Conservation (phyloP, 805 yeast species). For the Kurtzmaniella cleridarum region DNA sequence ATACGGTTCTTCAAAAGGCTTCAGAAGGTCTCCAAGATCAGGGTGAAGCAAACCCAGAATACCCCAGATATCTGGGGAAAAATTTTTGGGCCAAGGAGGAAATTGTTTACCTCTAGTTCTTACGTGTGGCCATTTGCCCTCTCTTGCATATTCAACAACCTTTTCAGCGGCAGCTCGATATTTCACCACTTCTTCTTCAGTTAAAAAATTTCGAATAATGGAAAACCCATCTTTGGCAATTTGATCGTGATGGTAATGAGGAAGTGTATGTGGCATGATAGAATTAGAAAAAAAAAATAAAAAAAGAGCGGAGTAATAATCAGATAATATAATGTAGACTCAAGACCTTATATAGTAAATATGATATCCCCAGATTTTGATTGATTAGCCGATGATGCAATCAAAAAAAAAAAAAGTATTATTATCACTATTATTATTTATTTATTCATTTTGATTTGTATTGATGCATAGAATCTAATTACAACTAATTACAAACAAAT, state of each 20-base stretch:
- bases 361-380: too few relatives aligned
- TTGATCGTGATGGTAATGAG: conserved; percentile 28
- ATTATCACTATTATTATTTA: too few relatives aligned
- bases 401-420: too few relatives aligned
- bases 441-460: too few relatives aligned
- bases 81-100: conserved; percentile 53
- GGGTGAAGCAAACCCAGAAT: conserved; percentile 45
- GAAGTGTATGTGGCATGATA: conserved; percentile 7
- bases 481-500: too few relatives aligned
- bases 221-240: conserved; percentile 33
- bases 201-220: conserved; percentile 34
- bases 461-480: too few relatives aligned
- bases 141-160: conserved; percentile 37
- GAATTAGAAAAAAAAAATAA: neutral
- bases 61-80: conserved; percentile 51
- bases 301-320: neutral
- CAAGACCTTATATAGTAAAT: too few relatives aligned
- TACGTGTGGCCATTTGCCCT: conserved; percentile 45
- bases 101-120: conserved; percentile 49
- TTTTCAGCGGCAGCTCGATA: conserved; percentile 32
- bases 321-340: too few relatives aligned
- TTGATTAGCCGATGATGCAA: too few relatives aligned
- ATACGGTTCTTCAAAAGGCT: conserved; percentile 37
- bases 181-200: conserved; percentile 31
- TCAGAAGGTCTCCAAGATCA: conserved; percentile 29